Percentiles rank a stretch among this genome's conserved stretches.
These are phyloP conservation scores for Leccinum subtestaceum DNA, from an alignment of 768 basidiomycete genomes.

Conservation along the genomic window DNA sequence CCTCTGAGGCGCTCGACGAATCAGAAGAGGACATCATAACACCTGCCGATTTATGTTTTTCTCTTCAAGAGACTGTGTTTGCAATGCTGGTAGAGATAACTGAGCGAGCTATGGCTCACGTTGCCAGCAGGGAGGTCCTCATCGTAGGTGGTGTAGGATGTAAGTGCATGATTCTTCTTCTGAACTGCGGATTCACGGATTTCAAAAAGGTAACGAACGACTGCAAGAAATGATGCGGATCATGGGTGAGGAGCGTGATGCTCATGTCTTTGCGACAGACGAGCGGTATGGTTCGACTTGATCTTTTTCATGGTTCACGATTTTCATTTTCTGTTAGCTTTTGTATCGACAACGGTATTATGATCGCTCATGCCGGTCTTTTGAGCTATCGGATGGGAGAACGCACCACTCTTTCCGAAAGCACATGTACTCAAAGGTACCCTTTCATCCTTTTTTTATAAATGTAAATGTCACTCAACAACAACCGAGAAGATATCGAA, in stretches of 20 bases:
- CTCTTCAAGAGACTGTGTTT: constrained; percentile 94
- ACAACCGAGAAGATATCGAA: constrained; percentile 67
- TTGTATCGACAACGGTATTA: constrained; percentile 99
- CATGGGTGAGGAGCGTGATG: constrained; percentile 90
- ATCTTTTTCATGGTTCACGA: background rate
- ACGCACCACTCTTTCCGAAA: constrained; percentile 71
- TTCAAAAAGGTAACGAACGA: constrained; percentile 75
- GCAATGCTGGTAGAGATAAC: constrained; percentile 99
- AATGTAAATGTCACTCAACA: constrained; percentile 7
- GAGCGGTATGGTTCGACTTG: constrained; percentile 60
- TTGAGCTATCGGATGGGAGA: constrained; percentile 90
- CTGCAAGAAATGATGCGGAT: constrained; percentile 99
- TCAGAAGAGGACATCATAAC: constrained; percentile 71
- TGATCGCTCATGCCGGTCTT: constrained; percentile 98
- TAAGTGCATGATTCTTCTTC: constrained; percentile 41
- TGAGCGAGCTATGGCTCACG: constrained; percentile 98
- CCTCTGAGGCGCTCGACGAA: constrained; percentile 38
- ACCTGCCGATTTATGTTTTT: constrained; percentile 95
- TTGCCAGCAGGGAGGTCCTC: constrained; percentile 91
- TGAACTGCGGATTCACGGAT: background rate
- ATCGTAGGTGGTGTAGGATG: constrained; percentile 99
- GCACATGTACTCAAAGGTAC: constrained; percentile 88
- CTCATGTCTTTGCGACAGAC: constrained; percentile 91
- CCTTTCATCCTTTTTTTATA: background rate
- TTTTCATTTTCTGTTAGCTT: constrained; percentile 55